Conservation (phyloP, 2,329 filamentous ascomycete species). For the Zasmidium citrigriseum region DNA sequence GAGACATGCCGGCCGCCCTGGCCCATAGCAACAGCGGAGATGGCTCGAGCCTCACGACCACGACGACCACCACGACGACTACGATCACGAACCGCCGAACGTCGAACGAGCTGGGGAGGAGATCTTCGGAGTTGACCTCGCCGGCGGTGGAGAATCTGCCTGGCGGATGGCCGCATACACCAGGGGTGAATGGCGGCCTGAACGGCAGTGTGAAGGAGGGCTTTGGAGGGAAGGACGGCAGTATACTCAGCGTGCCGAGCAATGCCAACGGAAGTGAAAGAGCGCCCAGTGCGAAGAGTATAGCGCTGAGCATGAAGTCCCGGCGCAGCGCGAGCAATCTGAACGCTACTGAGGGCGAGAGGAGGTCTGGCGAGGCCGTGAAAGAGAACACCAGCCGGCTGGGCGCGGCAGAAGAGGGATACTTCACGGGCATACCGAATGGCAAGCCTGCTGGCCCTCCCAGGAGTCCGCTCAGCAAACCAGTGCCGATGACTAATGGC, state of each 20-base stretch:
- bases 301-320: slow-evolving; percentile 40
- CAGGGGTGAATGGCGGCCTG: slow-evolving; percentile 36
- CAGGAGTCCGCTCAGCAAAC: slow-evolving; percentile 30
- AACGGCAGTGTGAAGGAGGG: slow-evolving; percentile 43
- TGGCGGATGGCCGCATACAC: slow-evolving; percentile 31
- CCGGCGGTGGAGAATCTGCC: slow-evolving; percentile 26
- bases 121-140: neutral
- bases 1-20: slow-evolving; percentile 53
- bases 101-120: slow-evolving; percentile 5
- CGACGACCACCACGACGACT: slow-evolving; percentile 28
- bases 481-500: slow-evolving; percentile 18
- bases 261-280: slow-evolving; percentile 23
- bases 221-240: slow-evolving; percentile 31
- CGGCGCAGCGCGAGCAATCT: slow-evolving; percentile 28
- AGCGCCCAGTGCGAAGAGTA: slow-evolving; percentile 30
- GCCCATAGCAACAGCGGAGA: slow-evolving; percentile 18
- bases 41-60: slow-evolving; percentile 29
- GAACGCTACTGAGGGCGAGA: slow-evolving; percentile 30
- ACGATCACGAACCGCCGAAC: slow-evolving; percentile 9
- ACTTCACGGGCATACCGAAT: slow-evolving; percentile 44
- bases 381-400: slow-evolving; percentile 27
- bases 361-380: slow-evolving; percentile 31
- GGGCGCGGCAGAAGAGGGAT: slow-evolving; percentile 46
- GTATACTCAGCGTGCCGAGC: slow-evolving; percentile 29
- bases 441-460: slow-evolving; percentile 38